These are phyloP conservation scores for Glonium stellatum DNA, from an alignment of 495 filamentous ascomycete species.

Conservation along the genomic window DNA sequence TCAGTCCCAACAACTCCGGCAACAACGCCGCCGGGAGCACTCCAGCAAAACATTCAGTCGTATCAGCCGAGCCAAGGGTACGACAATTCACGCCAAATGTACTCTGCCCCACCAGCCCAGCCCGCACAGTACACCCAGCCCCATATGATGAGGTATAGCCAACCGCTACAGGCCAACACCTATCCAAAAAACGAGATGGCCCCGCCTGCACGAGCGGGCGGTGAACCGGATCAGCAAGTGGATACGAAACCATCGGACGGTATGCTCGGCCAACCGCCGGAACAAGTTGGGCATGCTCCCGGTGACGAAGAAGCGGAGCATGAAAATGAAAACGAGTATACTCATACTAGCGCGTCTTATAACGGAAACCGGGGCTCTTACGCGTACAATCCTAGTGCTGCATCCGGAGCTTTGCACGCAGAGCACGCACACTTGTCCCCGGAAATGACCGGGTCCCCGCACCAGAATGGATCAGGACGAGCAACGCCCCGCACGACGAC, in stretches of 20 bases:
- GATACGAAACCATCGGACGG: conserved; percentile 66
- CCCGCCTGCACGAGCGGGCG: conserved; percentile 59
- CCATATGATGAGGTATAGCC: conserved; percentile 61
- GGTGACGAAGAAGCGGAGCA: conserved; percentile 61
- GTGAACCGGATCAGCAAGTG: conserved; percentile 49
- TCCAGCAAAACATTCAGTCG: conserved; percentile 62
- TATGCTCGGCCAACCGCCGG: conserved; percentile 34
- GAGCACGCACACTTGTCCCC: conserved; percentile 79
- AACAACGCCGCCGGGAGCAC: conserved; percentile 80
- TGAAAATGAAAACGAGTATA: conserved; percentile 73
- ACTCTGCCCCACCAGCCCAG: conserved; percentile 64
- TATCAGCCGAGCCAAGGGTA: conserved; percentile 68
- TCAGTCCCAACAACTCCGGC: conserved; percentile 93
- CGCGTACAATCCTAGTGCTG: conserved; percentile 60
- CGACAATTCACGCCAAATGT: conserved; percentile 71
- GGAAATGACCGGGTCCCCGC: conserved; percentile 83
- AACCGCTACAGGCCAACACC: conserved; percentile 46
- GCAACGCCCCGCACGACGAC: conserved; percentile 76
- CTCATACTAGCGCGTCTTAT: conserved; percentile 54
- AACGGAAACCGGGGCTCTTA: conserved; percentile 64
- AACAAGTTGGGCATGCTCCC: conserved; percentile 47
- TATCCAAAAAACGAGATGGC: conserved; percentile 92
- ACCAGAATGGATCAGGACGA: conserved; percentile 76
- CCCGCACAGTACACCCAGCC: conserved; percentile 63
- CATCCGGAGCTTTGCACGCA: conserved; percentile 56